Evolutionary conservation across 2,329 filamentous ascomycete species (phyloP), one percentile per base, ranked within the genome.

Genomic region (Aspergillus sp.): DNA sequence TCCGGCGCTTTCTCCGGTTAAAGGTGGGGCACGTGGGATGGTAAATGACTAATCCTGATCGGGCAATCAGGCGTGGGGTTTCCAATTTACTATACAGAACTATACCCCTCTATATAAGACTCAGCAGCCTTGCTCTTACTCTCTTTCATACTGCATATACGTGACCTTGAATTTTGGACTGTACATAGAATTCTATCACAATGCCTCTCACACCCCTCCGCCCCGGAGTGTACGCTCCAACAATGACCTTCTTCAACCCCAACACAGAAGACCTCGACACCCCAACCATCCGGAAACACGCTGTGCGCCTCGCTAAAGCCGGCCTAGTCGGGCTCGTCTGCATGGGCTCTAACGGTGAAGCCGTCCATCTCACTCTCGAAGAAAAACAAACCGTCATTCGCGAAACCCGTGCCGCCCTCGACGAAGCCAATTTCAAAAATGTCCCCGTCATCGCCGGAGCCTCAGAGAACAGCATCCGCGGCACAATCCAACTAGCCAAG

Each of bases 261-360:
- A 84, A 88, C 63, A 95, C 90, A 46, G 91, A 96, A 77, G 90
- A 95, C 49, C 83, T 96, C 67, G 91, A 96, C 70, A 86, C 93
- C 62, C 82, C 89, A 37, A 84, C 84, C 59, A 90, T 95, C 78
- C 90, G 90, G 76, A 88, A 84, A 70, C 91, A 96, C 72, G 89
- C 90, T 23, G 85, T 90, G 65, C 88, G 91, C 48, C 85, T 96
- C 48, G 89, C 87, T 40, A 81, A 86, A 71, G 89, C 86, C 57
- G 92, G 92, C 8, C 85, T 96, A 11, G 90, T 87, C 48, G 91
- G 91, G 37, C 83, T 96, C 24, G 90, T 95, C 44, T 89, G 88
- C 65, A 91, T 95, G 88, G 91, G 92, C 61, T 96, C 91, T 65
- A 96, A 96, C 76, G 91, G 91, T 60, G 91, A 96, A 79, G 91